Conservation (phyloP, 345 rosid genomes). For the Brassica incana region DNA sequence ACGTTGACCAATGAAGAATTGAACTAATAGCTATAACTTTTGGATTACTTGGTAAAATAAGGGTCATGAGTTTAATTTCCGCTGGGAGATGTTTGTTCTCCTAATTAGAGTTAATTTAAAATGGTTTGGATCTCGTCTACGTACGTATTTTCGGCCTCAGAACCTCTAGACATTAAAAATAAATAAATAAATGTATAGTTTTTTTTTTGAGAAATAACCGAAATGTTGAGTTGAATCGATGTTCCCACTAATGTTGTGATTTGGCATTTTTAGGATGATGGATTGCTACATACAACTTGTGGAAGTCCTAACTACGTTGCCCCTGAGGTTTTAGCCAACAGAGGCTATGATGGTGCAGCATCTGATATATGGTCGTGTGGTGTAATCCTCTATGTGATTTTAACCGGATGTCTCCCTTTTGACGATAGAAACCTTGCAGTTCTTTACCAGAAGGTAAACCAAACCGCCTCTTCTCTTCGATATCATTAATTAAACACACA, state of each 20-base stretch:
- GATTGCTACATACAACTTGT: slow-evolving; percentile 90
- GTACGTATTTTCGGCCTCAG: too few relatives aligned
- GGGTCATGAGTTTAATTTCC: too few relatives aligned
- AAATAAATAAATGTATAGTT: too few relatives aligned
- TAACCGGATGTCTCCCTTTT: slow-evolving; percentile 88
- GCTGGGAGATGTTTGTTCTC: too few relatives aligned
- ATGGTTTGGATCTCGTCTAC: too few relatives aligned
- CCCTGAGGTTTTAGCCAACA: slow-evolving; percentile 83
- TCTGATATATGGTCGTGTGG: slow-evolving; percentile 98
- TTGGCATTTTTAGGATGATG: slow-evolving; percentile 60
- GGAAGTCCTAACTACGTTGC: slow-evolving; percentile 99
- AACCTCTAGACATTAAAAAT: too few relatives aligned
- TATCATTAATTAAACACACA: background rate
- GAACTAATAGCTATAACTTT: too few relatives aligned
- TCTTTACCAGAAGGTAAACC: slow-evolving; percentile 83
- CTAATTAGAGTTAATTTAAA: too few relatives aligned
- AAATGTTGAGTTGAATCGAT: background rate
- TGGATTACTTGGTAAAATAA: too few relatives aligned
- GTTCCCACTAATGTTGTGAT: background rate
- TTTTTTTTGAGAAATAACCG: too few relatives aligned
- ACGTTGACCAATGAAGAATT: background rate
- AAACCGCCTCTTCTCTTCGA: background rate
- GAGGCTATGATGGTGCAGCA: slow-evolving; percentile 88
- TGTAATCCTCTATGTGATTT: slow-evolving; percentile 79
- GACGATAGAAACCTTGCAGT: slow-evolving; percentile 94